Evolutionary conservation across 1,284 basidiomycete genomes (phyloP).

Genomic region (Marasmius tenuissimus): DNA sequence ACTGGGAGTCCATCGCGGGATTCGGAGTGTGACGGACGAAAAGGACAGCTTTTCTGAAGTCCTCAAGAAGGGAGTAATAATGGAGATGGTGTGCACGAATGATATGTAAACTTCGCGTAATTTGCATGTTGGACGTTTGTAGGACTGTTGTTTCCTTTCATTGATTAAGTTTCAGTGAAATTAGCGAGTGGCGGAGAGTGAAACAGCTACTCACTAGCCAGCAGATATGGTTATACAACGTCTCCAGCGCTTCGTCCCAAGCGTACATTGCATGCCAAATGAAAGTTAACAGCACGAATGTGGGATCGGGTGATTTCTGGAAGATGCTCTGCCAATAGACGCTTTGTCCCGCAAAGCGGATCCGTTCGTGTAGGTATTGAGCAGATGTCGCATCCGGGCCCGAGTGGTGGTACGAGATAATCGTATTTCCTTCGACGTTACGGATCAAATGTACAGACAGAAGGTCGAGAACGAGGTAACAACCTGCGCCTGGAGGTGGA

Average conservation of each 20-base stretch:
- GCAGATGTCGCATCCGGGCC: constrained; percentile 32
- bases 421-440: constrained; percentile 35
- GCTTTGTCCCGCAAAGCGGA: constrained; percentile 41
- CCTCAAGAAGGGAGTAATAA: constrained; percentile 42
- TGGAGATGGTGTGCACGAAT: constrained; percentile 45
- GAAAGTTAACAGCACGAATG: constrained; percentile 49
- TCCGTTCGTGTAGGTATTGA: constrained; percentile 33
- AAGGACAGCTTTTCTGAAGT: constrained; percentile 39
- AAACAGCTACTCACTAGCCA: constrained; percentile 33
- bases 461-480: constrained; percentile 36
- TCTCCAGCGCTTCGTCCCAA: constrained; percentile 57
- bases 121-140: constrained; percentile 30
- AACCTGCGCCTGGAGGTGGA: constrained; percentile 20
- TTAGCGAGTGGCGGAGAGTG: neutral
- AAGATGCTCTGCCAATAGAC: constrained; percentile 60
- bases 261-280: constrained; percentile 60
- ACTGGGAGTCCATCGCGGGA: constrained; percentile 38
- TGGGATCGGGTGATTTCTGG: constrained; percentile 44
- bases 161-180: neutral
- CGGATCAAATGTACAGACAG: constrained; percentile 44
- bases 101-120: constrained; percentile 33
- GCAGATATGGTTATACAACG: constrained; percentile 47
- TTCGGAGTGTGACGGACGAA: constrained; percentile 43
- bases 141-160: constrained; percentile 40
- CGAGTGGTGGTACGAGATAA: constrained; percentile 39